phyloP scores from a whole-genome alignment of 2,329 filamentous ascomycete species.

The Zalaria obscura region DNA sequence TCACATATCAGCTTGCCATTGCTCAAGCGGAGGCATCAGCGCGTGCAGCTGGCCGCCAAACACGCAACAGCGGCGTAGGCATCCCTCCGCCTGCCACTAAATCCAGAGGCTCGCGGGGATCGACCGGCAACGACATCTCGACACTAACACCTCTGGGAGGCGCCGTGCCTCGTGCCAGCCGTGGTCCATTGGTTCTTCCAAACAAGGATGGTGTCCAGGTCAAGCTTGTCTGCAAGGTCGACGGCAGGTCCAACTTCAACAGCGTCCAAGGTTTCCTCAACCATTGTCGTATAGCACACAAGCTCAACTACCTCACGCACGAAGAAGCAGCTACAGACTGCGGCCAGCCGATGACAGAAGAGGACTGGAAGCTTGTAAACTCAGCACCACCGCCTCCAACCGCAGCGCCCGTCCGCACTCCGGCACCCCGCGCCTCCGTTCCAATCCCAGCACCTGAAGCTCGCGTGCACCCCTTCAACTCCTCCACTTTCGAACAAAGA shows the following conservation, averaged over 20 bases:
- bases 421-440: neutral
- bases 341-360: slow-evolving; percentile 65
- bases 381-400: slow-evolving; percentile 3
- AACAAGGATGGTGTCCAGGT: slow-evolving; percentile 62
- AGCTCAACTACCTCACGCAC: slow-evolving; percentile 86
- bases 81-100: slow-evolving; percentile 28
- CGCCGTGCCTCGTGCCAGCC: slow-evolving; percentile 49
- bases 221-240: slow-evolving; percentile 78
- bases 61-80: slow-evolving; percentile 59
- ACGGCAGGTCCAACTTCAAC: slow-evolving; percentile 79
- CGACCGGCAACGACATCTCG: slow-evolving; percentile 51
- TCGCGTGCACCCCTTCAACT: neutral
- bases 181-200: slow-evolving; percentile 61
- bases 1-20: slow-evolving; percentile 8
- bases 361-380: slow-evolving; percentile 28
- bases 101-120: slow-evolving; percentile 42
- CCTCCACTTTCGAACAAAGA: neutral
- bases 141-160: slow-evolving; percentile 21
- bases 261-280: slow-evolving; percentile 99
- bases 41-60: slow-evolving; percentile 54
- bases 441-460: neutral
- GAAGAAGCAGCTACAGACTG: slow-evolving; percentile 84
- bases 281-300: slow-evolving; percentile 92
- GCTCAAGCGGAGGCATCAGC: slow-evolving; percentile 8
- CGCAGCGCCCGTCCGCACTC: neutral